Conservation (phyloP, 768 basidiomycete genomes). For the Dentipellis sp. region DNA sequence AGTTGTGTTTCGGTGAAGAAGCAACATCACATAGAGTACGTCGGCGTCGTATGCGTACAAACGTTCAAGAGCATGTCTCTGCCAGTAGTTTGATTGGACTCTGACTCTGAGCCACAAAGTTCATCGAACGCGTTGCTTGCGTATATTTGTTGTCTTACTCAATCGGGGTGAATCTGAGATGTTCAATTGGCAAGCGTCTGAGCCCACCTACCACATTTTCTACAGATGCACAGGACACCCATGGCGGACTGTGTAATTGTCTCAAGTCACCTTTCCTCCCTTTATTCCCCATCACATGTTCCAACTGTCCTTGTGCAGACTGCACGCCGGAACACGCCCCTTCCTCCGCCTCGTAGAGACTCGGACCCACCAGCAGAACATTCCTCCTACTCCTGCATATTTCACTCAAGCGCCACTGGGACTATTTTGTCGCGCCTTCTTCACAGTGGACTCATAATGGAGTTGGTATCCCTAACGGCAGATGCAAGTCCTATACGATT, state of each 20-base stretch:
- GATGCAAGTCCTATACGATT: constrained; percentile 63
- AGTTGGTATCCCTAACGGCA: constrained; percentile 66
- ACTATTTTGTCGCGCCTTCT: constrained; percentile 67
- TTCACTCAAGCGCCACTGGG: constrained; percentile 49
- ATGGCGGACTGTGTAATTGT: constrained; percentile 9
- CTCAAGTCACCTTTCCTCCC: constrained; percentile 53
- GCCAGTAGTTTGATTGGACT: background rate
- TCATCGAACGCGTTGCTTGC: constrained; percentile 1
- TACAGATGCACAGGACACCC: background rate
- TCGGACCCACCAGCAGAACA: constrained; percentile 54
- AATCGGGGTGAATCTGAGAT: background rate
- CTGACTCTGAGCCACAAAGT: background rate
- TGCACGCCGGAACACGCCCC: constrained; percentile 41
- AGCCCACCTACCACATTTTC: too few species aligned
- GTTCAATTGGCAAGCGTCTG: too few species aligned
- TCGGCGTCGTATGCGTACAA: too few species aligned
- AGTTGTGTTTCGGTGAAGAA: too few species aligned
- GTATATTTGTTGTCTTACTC: constrained; percentile 1
- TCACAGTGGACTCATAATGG: constrained; percentile 64
- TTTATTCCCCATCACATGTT: constrained; percentile 44
- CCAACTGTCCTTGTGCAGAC: constrained; percentile 50
- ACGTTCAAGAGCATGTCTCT: too few species aligned
- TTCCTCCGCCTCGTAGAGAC: constrained; percentile 32
- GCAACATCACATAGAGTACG: too few species aligned
- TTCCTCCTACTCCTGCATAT: constrained; percentile 52